These are phyloP conservation scores for Suhomyces anneliseae DNA, from an alignment of 1,139 yeast species.

Conservation along the genomic window DNA sequence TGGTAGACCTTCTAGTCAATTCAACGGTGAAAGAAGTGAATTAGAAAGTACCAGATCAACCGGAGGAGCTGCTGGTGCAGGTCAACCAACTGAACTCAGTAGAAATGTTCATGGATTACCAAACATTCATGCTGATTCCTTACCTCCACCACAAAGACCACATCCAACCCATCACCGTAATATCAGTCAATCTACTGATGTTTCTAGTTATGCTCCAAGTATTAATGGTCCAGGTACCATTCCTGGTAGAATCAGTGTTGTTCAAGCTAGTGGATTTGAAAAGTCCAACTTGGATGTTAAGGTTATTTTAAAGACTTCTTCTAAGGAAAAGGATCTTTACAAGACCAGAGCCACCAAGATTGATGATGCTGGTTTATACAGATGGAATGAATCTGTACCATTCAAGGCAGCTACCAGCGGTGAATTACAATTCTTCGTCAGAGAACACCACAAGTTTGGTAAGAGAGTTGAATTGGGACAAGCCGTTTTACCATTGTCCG, in stretches of 20 bases:
- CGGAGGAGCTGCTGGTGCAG: slow-evolving; percentile 1
- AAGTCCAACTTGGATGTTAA: slow-evolving; percentile 46
- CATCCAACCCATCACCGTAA: slow-evolving; percentile 28
- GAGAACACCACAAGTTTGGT: slow-evolving; percentile 74
- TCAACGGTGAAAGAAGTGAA: slow-evolving; percentile 17
- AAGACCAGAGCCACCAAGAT: slow-evolving; percentile 64
- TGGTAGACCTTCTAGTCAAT: slow-evolving; percentile 4
- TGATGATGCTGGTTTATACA: slow-evolving; percentile 41
- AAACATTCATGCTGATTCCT: slow-evolving; percentile 33
- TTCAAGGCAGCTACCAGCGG: slow-evolving; percentile 69
- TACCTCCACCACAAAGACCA: slow-evolving; percentile 44
- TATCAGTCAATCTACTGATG: slow-evolving; percentile 29
- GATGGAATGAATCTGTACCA: slow-evolving; percentile 65
- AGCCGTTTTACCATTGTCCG: slow-evolving; percentile 43
- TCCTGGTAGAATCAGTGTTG: slow-evolving; percentile 56
- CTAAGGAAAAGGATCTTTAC: slow-evolving; percentile 58
- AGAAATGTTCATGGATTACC: slow-evolving; percentile 29
- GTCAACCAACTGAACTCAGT: neutral
- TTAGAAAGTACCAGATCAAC: slow-evolving; percentile 25
- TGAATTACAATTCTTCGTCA: slow-evolving; percentile 55
- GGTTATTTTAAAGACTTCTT: slow-evolving; percentile 50
- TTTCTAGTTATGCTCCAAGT: slow-evolving; percentile 39
- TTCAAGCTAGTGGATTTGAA: slow-evolving; percentile 40
- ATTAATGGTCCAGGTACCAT: slow-evolving; percentile 33
- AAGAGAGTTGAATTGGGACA: slow-evolving; percentile 66